Evolutionary conservation across 2,329 filamentous ascomycete species (phyloP).

Genomic region (Macroventuria anomochaeta): DNA sequence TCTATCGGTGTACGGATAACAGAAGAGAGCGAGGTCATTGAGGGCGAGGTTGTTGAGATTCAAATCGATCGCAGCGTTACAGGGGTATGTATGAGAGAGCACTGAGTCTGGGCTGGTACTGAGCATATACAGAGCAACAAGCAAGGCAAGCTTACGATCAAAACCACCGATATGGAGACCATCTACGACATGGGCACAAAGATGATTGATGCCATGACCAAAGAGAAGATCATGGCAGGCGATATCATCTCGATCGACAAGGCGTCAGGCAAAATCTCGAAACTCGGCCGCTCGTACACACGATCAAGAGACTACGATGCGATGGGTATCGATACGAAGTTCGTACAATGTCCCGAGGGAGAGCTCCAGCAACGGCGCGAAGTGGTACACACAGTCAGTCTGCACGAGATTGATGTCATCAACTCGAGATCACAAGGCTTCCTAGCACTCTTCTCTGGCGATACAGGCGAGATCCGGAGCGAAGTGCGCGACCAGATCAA

Average conservation of each 20-base stretch:
- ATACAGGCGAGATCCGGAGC: conserved; percentile 96
- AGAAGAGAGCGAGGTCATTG: conserved; percentile 98
- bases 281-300: conserved; percentile 92
- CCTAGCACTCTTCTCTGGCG: conserved; percentile 93
- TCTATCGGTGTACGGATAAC: conserved; percentile 98
- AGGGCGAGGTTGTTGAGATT: conserved; percentile 98
- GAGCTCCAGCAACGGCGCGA: conserved; percentile 97
- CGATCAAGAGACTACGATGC: conserved; percentile 97
- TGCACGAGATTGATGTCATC: conserved; percentile 99
- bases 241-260: conserved; percentile 99
- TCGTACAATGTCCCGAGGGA: conserved; percentile 95
- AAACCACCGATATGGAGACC: conserved; percentile 99
- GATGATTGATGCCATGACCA: conserved; percentile 99
- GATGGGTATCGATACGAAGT: conserved; percentile 98
- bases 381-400: conserved; percentile 92
- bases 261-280: conserved; percentile 96
- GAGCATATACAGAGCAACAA: conserved; percentile 72
- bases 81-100: conserved; percentile 59
- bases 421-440: conserved; percentile 99
- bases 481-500: conserved; percentile 99
- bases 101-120: conserved; percentile 16
- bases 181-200: conserved; percentile 99
- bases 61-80: conserved; percentile 98
- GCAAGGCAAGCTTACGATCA: conserved; percentile 98
- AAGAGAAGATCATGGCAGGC: conserved; percentile 97